These are phyloP conservation scores for Maudiozyma turicensis DNA, from an alignment of 805 yeast species.

Conservation along the genomic window DNA sequence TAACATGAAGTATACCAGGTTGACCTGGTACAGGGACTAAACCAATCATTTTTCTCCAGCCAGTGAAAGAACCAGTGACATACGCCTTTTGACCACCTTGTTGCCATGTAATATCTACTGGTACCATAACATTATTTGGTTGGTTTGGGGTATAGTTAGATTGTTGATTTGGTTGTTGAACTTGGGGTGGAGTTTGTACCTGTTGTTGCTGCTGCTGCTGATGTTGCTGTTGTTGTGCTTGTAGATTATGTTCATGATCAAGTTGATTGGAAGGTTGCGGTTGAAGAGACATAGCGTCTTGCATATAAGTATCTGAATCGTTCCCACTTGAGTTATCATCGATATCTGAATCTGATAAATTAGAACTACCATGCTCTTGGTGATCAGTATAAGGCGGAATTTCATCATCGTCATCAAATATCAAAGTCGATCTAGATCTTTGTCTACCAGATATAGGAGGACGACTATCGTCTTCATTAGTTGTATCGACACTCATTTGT, in stretches of 20 bases:
- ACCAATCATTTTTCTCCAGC: slow-evolving; percentile 97
- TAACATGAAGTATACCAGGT: slow-evolving; percentile 43
- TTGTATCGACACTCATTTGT: slow-evolving; percentile 28
- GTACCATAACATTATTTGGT: slow-evolving; percentile 23
- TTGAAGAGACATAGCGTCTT: background rate
- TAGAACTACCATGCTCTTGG: slow-evolving; percentile 17
- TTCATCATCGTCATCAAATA: slow-evolving; percentile 54
- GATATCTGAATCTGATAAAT: slow-evolving; percentile 11
- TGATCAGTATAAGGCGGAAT: slow-evolving; percentile 34
- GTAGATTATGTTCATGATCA: background rate
- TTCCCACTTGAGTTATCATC: slow-evolving; percentile 18
- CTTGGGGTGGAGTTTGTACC: background rate
- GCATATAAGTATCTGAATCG: background rate
- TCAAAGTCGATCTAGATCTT: slow-evolving; percentile 49
- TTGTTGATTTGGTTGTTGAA: slow-evolving; percentile 2
- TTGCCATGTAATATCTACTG: slow-evolving; percentile 76
- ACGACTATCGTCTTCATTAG: slow-evolving; percentile 19
- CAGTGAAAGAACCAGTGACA: slow-evolving; percentile 95
- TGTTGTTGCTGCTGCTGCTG: slow-evolving; percentile 3
- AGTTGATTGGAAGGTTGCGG: background rate
- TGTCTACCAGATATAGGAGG: slow-evolving; percentile 32
- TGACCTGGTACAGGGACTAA: slow-evolving; percentile 36
- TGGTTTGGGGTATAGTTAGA: slow-evolving; percentile 2
- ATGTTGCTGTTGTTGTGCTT: slow-evolving; percentile 1
- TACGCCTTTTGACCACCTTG: slow-evolving; percentile 96